These are phyloP conservation scores for Wolfiporia cocos DNA, from an alignment of 1,284 basidiomycete species.

Conservation along the genomic window DNA sequence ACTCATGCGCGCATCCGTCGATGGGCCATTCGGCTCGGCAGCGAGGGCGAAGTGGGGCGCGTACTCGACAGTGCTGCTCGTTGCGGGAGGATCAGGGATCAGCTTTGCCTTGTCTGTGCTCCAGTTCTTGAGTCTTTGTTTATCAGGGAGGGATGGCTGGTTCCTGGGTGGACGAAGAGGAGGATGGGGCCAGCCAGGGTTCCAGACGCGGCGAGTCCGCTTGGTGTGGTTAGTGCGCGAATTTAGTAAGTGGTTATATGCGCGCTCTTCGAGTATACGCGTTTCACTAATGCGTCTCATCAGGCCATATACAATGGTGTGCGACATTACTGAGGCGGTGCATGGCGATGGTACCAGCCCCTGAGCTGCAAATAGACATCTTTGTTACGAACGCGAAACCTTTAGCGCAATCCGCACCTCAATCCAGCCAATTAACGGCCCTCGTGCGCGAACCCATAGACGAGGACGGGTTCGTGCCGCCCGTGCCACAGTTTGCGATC, in stretches of 20 bases:
- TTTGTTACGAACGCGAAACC: constrained; percentile 65
- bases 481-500: constrained; percentile 39
- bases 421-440: no score
- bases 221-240: constrained; percentile 86
- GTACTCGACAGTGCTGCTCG: constrained; percentile 61
- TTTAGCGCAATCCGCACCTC: no score
- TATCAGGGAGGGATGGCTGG: constrained; percentile 48
- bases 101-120: constrained; percentile 72
- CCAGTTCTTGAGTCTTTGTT: constrained; percentile 62
- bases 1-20: constrained; percentile 60
- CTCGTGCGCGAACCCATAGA: no score
- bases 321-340: constrained; percentile 67
- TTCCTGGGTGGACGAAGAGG: constrained; percentile 37
- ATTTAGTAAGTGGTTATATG: constrained; percentile 48
- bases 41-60: constrained; percentile 61
- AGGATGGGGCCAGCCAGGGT: constrained; percentile 37
- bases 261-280: not conserved
- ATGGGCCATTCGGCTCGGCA: constrained; percentile 78
- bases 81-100: constrained; percentile 79
- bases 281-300: constrained; percentile 2
- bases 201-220: constrained; percentile 54
- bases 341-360: constrained; percentile 50
- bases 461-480: constrained; percentile 28
- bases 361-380: constrained; percentile 70
- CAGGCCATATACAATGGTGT: constrained; percentile 83